A percentile compares a stretch with the other conserved stretches of the same genome.
These are phyloP conservation scores for Cairneyella variabilis DNA, from an alignment of 495 filamentous ascomycete genomes.

Conservation along the genomic window DNA sequence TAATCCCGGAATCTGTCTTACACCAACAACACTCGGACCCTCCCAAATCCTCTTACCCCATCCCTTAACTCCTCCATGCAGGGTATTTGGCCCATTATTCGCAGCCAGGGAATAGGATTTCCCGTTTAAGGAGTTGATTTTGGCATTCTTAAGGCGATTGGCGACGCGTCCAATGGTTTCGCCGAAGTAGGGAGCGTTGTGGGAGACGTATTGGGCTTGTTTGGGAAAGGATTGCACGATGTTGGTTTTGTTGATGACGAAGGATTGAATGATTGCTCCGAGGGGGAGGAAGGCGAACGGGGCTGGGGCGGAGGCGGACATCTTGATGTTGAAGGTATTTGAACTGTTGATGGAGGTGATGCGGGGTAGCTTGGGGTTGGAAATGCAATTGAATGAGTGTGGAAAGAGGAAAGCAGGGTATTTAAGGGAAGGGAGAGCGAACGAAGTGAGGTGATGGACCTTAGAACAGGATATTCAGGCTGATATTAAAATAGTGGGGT, in stretches of 20 bases:
- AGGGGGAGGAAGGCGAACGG: constrained; percentile 69
- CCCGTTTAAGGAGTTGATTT: constrained; percentile 69
- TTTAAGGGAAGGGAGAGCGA: background rate
- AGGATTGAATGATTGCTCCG: constrained; percentile 84
- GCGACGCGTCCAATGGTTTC: constrained; percentile 91
- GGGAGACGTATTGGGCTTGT: constrained; percentile 62
- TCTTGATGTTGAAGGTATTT: no score
- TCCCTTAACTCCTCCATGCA: constrained; percentile 78
- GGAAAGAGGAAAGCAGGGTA: background rate
- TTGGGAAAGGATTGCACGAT: constrained; percentile 83
- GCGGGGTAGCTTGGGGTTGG: background rate
- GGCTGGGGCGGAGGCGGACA: constrained; percentile 21
- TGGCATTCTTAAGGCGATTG: constrained; percentile 75
- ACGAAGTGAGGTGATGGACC: no score
- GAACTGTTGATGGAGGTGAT: background rate
- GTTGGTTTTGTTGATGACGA: constrained; percentile 66
- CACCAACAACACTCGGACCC: constrained; percentile 61
- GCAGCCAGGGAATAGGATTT: constrained; percentile 60
- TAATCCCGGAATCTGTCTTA: constrained; percentile 39
- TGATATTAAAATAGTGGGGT: constrained; percentile 1
- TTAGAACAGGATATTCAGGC: no score
- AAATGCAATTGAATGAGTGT: background rate
- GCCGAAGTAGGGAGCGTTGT: constrained; percentile 80
- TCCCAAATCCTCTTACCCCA: constrained; percentile 86
- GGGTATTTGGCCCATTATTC: constrained; percentile 74